phyloP scores from a whole-genome alignment of 2,329 filamentous ascomycete genomes.

The Chrysoporthe cubensis region DNA sequence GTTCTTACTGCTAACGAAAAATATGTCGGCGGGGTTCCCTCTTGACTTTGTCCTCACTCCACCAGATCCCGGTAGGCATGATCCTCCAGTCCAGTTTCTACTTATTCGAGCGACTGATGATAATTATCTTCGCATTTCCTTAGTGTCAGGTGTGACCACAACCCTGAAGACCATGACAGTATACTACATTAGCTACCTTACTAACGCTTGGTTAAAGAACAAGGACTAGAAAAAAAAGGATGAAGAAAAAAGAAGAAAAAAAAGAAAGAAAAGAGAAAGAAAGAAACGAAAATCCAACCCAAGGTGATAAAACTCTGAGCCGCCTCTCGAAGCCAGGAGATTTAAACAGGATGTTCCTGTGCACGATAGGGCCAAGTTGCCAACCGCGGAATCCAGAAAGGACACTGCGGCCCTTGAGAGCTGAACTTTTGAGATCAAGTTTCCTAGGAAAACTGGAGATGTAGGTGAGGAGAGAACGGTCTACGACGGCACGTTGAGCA shows the following conservation, averaged over 20 bases:
- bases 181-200: not conserved
- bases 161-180: not conserved
- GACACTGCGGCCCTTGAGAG: not conserved
- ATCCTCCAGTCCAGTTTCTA: not conserved
- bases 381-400: not conserved
- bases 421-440: not conserved
- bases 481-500: not conserved
- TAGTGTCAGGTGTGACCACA: not conserved
- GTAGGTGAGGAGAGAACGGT: not conserved
- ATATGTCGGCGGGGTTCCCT: not conserved
- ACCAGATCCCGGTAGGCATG: not conserved
- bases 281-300: no score
- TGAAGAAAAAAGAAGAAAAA: no score
- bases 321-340: not conserved
- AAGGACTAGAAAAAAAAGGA: no score
- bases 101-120: not conserved
- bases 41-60: not conserved
- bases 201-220: no score
- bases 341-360: not conserved
- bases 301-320: not conserved
- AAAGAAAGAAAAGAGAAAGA: no score
- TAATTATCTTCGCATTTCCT: not conserved
- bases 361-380: not conserved
- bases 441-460: not conserved
- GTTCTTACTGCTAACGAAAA: no score